Evolutionary conservation across 1,284 basidiomycete species (phyloP).

Genomic region (Cutaneotrichosporon sp.): DNA sequence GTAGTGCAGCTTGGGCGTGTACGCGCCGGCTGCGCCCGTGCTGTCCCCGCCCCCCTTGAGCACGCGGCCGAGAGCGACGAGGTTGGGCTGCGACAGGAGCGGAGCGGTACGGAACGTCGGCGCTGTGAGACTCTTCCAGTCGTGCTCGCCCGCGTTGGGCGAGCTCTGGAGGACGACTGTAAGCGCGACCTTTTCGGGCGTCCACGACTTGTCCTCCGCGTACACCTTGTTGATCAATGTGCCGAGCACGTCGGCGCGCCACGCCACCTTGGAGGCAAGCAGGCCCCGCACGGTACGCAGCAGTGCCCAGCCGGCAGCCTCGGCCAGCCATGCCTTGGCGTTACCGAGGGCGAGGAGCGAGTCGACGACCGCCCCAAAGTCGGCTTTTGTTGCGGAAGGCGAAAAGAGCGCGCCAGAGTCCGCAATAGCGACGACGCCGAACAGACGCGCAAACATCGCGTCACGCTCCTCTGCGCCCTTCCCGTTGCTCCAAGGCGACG

Average conservation of each 20-base stretch:
- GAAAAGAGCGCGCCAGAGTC: constrained; percentile 74
- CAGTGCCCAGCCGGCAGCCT: constrained; percentile 85
- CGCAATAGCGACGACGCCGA: constrained; percentile 76
- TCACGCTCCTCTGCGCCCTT: constrained; percentile 89
- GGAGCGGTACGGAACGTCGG: constrained; percentile 73
- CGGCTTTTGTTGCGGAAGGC: constrained; percentile 55
- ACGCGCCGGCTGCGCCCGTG: constrained; percentile 53
- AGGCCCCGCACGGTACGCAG: constrained; percentile 61
- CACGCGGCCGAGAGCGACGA: constrained; percentile 67
- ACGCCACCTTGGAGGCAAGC: constrained; percentile 55
- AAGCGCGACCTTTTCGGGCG: constrained; percentile 82
- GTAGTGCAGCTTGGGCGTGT: constrained; percentile 89
- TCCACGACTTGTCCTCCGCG: constrained; percentile 61
- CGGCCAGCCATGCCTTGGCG: constrained; percentile 84
- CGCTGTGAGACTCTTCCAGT: constrained; percentile 64
- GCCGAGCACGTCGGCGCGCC: constrained; percentile 65
- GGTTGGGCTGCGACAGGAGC: constrained; percentile 61
- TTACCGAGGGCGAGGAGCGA: constrained; percentile 67
- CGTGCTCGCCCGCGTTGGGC: constrained; percentile 47
- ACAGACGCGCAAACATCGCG: constrained; percentile 82
- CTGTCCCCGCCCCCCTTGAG: constrained; percentile 56
- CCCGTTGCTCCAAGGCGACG: constrained; percentile 62
- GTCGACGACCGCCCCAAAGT: constrained; percentile 61
- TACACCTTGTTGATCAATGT: constrained; percentile 56
- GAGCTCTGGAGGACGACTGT: constrained; percentile 56